A percentile compares a stretch with the other conserved stretches of the same genome.
Evolutionary conservation across 495 filamentous ascomycete species (phyloP).

Genomic region (Aspergillus funiculosus): DNA sequence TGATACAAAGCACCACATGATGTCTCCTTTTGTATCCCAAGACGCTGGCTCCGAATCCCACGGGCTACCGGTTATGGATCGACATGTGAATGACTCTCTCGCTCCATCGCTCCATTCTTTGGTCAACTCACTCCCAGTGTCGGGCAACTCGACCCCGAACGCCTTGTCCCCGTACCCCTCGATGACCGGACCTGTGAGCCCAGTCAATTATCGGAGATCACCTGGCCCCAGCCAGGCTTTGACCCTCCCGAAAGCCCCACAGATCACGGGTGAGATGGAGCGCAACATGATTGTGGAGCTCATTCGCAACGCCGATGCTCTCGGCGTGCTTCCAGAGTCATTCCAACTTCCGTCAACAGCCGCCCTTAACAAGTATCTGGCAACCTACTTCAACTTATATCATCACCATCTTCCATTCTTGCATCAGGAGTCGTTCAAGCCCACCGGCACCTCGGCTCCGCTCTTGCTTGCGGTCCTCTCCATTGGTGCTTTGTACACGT

Average conservation of each 20-base stretch:
- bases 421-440: conserved; percentile 86
- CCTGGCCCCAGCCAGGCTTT: conserved; percentile 59
- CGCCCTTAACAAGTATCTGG: conserved; percentile 80
- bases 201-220: conserved; percentile 62
- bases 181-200: conserved; percentile 67
- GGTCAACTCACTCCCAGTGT: conserved; percentile 61
- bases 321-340: conserved; percentile 75
- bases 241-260: conserved; percentile 60
- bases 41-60: conserved; percentile 58
- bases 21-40: conserved; percentile 58
- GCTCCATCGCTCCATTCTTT: conserved; percentile 60
- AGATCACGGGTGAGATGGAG: conserved; percentile 69
- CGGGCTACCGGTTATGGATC: conserved; percentile 61
- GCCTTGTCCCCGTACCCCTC: conserved; percentile 72
- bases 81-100: conserved; percentile 53
- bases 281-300: conserved; percentile 77
- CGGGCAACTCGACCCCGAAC: conserved; percentile 70
- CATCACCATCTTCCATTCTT: conserved; percentile 96
- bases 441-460: conserved; percentile 68
- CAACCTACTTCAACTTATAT: conserved; percentile 95
- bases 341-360: conserved; percentile 78
- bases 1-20: conserved; percentile 59
- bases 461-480: conserved; percentile 87
- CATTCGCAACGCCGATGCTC: conserved; percentile 70
- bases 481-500: conserved; percentile 93